Conservation (phyloP, 345 rosid genomes). For the Boechera retrofracta region DNA sequence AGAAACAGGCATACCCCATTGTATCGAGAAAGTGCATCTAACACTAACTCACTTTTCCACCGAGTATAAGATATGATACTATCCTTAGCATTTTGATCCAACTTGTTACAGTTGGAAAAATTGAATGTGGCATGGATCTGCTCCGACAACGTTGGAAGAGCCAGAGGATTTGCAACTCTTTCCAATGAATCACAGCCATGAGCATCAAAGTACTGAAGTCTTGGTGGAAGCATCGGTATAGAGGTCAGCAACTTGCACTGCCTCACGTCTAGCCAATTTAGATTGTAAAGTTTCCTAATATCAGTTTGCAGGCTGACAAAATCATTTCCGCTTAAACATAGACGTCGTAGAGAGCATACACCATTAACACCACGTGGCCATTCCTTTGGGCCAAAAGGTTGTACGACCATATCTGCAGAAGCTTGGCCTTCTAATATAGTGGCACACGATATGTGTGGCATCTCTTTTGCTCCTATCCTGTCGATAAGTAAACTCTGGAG, state of each 20-base stretch:
- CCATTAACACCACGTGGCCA: background rate
- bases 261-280: background rate
- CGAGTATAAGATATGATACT: background rate
- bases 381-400: background rate
- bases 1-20: background rate
- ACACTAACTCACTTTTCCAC: background rate
- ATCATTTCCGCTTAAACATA: background rate
- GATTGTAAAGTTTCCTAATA: background rate
- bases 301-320: background rate
- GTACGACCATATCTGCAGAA: background rate
- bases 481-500: background rate
- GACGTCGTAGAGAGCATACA: background rate
- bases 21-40: background rate
- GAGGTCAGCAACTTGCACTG: background rate
- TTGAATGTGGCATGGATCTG: conserved; percentile 8
- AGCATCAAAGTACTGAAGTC: conserved; percentile 18
- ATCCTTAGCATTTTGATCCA: conserved; percentile 10
- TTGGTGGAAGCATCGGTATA: background rate
- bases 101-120: conserved; percentile 3
- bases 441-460: background rate
- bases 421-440: background rate
- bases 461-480: background rate
- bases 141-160: background rate
- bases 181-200: conserved; percentile 16
- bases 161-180: conserved; percentile 10